A percentile compares a stretch with the other conserved stretches of the same genome.
Conservation (phyloP, 306 rosid genomes). For the Quercus glauca region DNA sequence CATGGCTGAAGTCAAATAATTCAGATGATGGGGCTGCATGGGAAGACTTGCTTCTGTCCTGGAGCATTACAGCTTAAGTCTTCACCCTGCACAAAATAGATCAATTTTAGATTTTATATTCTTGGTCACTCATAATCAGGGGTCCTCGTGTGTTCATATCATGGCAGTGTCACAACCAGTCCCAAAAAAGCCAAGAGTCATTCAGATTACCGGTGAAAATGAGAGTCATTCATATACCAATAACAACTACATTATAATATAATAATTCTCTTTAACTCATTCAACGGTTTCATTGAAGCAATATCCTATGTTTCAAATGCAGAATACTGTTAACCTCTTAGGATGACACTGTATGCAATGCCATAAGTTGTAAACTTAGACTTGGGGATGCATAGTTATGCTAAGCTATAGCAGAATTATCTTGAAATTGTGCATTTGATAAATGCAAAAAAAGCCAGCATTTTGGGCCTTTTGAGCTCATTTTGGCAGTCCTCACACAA, state of each 20-base stretch:
- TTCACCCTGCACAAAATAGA: conserved; percentile 19
- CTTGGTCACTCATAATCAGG: not conserved
- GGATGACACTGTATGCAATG: not conserved
- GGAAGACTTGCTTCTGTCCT: not conserved
- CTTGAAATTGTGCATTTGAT: not conserved
- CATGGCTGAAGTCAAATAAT: conserved; percentile 10
- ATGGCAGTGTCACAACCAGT: not conserved
- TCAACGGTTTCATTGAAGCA: not conserved
- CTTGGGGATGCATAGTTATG: not conserved
- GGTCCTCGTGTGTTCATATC: not conserved
- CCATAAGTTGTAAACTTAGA: not conserved
- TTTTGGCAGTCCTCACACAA: no score
- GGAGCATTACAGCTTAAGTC: conserved; percentile 5
- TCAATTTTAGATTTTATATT: not conserved
- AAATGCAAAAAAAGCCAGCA: no score
- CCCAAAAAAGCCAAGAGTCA: not conserved
- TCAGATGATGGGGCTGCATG: conserved; percentile 2
- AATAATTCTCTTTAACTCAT: not conserved
- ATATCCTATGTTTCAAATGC: not conserved
- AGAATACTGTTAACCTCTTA: not conserved
- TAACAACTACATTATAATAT: not conserved
- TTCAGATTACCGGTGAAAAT: not conserved
- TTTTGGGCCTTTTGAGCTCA: no score
- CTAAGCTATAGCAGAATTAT: not conserved
- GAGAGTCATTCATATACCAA: not conserved